Evolutionary conservation across 768 basidiomycete species (phyloP), one percentile per base, ranked within the genome.

Genomic region (Lactarius hengduanensis): DNA sequence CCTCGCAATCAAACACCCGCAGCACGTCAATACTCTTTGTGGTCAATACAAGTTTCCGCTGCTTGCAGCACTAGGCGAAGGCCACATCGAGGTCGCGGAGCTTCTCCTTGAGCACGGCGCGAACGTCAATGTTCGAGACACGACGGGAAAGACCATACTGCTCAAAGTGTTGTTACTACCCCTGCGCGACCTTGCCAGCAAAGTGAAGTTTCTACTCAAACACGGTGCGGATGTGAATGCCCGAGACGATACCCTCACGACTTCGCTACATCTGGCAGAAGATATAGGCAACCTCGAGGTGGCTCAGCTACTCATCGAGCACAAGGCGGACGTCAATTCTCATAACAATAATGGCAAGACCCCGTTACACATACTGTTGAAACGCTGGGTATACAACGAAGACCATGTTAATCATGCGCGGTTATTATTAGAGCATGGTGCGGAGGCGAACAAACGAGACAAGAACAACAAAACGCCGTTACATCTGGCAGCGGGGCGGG

Each of bases 101-200:
- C n/a, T 50, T 4, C 47, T 50, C 22, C 22, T 50, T 50, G 11
- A 26, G 1, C 47, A 50, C 4, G 22, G 47, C 2, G 22, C 22
- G 22, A 26, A 50, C 22, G 0, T 50, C 1, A 1, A 26, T 15
- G 22, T 26, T 15, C 22, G 11, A 10, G 22, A 50, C 0, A 13
- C 47, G 11, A 22, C 4, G n/a, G 20, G 45, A 47, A 2, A 0
- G 22, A 22, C 47, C 22, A 26, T 26, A 2, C 13, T 26, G 1
- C 22, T 15, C 10, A 15, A 3, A 7, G 20, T n/a, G 7, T 0
- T 45, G 3, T 9, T 20, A 45, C 1, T 0, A 4, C 3, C 1
- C 1, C 43, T 2, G 3, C 0, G 2, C 26, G 11, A 26, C 45
- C 20, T 22, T 47, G n/a, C 4, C 45, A 0, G 4, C 45, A 4